Evolutionary conservation across 371 early-diverging fungal genomes (phyloP), one percentile per base, ranked within the genome.

Genomic region (Synchytrium microbalum): DNA sequence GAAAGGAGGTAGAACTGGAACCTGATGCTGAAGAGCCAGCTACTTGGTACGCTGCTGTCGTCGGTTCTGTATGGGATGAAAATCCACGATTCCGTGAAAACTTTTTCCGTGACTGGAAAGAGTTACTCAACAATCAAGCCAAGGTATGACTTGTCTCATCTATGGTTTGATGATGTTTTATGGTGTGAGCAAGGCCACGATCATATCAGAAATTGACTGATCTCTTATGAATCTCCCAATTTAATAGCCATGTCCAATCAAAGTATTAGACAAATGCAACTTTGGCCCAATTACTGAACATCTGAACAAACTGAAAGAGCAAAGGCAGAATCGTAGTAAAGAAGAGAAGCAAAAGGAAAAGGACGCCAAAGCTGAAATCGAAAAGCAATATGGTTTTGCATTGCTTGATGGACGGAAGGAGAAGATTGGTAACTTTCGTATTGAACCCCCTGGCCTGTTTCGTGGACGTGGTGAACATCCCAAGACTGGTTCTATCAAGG

Each of bases 391-490:
- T 67, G 84, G 88, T 3, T 81, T 74, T 69, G 91, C 92, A 58
- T 52, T 74, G 23, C 72, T 96, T 1, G 92, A 98, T 71, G 94
- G 94, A 0, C 86, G 94, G 38, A 91, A 89, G 67, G 97, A 98
- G 72, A 95, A 96, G 74, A 91, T 97, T 28, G 98, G 98, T 51
- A 96, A 96, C 79, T 98, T 89, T 71, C 72, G 93, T 46, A 91
- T 96, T 69, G 98, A 96, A 80, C 98, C 98, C 30, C 98, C 98
- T 30, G 89, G 88, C 25, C 76, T 98, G 54, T 98, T 96, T 82
- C 88, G 96, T 69, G 98, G 98, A 24, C 88, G 98, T 63, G 98
- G 98, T 46, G 88, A 86, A 52, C 98, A 97, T 71, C 98, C 96
- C 5, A 93, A 93, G 76, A 93, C 95, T 0, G 98, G 98, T 24